Evolutionary conservation across 2,329 filamentous ascomycete genomes (phyloP).

Genomic region (Byssothecium circinans): DNA sequence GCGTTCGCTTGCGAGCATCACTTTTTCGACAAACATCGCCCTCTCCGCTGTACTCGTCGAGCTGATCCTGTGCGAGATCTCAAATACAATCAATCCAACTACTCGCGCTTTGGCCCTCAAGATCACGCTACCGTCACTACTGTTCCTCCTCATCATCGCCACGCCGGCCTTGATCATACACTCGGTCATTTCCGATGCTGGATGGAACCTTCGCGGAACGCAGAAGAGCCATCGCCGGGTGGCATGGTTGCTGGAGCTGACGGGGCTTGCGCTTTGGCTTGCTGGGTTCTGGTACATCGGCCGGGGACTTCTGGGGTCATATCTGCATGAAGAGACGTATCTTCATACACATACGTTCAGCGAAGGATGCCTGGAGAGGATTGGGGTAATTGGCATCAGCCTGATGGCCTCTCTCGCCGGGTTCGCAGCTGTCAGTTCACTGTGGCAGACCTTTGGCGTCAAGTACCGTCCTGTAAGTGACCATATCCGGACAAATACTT

Average conservation of each 20-base stretch:
- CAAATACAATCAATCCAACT: slow-evolving; percentile 68
- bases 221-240: slow-evolving; percentile 60
- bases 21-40: slow-evolving; percentile 76
- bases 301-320: slow-evolving; percentile 59
- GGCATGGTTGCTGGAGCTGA: slow-evolving; percentile 65
- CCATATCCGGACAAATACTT: not conserved
- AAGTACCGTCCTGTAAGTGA: slow-evolving; percentile 58
- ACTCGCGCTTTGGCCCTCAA: slow-evolving; percentile 70
- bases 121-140: slow-evolving; percentile 68
- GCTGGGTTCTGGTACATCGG: slow-evolving; percentile 76
- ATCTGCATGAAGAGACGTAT: slow-evolving; percentile 51
- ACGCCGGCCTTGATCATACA: slow-evolving; percentile 81
- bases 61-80: slow-evolving; percentile 81
- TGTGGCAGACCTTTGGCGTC: slow-evolving; percentile 80
- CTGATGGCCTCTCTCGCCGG: slow-evolving; percentile 87
- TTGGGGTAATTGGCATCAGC: slow-evolving; percentile 82
- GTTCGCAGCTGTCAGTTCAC: slow-evolving; percentile 83
- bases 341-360: slow-evolving; percentile 52
- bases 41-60: slow-evolving; percentile 77
- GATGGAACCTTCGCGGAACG: slow-evolving; percentile 65
- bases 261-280: slow-evolving; percentile 69
- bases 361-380: slow-evolving; percentile 62
- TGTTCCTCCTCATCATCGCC: slow-evolving; percentile 71
- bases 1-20: slow-evolving; percentile 57
- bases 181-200: slow-evolving; percentile 58